Evolutionary conservation across 176 grass and related monocot genomes (phyloP).

Genomic region (Hordeum vulgare): DNA sequence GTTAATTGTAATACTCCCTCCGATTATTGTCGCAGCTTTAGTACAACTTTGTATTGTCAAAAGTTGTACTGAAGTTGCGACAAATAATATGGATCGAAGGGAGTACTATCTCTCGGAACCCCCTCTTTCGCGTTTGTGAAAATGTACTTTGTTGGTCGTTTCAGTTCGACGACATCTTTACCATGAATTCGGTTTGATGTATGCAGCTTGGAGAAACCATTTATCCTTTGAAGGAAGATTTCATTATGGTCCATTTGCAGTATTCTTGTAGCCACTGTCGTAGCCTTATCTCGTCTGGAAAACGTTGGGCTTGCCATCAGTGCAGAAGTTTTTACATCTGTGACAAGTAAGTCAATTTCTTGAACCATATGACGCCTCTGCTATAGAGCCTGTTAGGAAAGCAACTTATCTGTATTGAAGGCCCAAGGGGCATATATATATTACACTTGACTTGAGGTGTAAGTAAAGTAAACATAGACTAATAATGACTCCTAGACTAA

Average conservation of each 20-base stretch:
- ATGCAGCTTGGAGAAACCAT: constrained; percentile 93
- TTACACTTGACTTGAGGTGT: too few species aligned
- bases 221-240: constrained; percentile 95
- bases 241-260: constrained; percentile 98
- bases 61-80: too few species aligned
- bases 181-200: constrained; percentile 29
- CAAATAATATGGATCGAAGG: too few species aligned
- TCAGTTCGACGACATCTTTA: constrained; percentile 13
- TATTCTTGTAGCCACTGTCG: constrained; percentile 84
- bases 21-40: too few species aligned
- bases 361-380: neutral
- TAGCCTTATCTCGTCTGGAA: constrained; percentile 80
- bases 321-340: constrained; percentile 91
- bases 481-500: too few species aligned
- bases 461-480: too few species aligned
- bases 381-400: neutral
- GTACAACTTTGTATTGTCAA: too few species aligned
- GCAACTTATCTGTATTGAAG: too few species aligned
- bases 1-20: too few species aligned
- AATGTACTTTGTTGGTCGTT: constrained; percentile 4
- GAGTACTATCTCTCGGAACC: neutral
- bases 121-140: neutral
- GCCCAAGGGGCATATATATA: too few species aligned
- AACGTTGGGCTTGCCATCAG: constrained; percentile 79
- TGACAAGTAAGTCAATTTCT: constrained; percentile 64